Percentiles rank a stretch among this genome's conserved stretches.
These are phyloP conservation scores for Exophiala sp. DNA, from an alignment of 2,329 filamentous ascomycete genomes.

Conservation along the genomic window DNA sequence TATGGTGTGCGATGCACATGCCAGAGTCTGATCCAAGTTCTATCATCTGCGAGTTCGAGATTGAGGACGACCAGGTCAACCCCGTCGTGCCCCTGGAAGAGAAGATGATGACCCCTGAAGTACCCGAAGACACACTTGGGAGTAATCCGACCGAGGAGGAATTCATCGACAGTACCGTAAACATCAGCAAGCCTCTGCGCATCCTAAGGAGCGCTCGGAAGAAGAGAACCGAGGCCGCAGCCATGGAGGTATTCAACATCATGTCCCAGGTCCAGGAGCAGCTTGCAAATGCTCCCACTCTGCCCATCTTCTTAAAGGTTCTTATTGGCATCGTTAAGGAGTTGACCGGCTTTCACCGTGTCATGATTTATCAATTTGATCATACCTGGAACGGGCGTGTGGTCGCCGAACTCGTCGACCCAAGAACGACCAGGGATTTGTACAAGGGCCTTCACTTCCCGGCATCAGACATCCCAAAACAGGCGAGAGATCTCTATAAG, in stretches of 20 bases:
- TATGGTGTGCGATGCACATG: conserved; percentile 85
- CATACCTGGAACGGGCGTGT: conserved; percentile 74
- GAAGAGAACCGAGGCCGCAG: conserved; percentile 73
- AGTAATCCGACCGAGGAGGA: conserved; percentile 69
- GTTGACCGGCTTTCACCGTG: conserved; percentile 80
- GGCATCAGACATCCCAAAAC: conserved; percentile 77
- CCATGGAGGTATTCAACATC: conserved; percentile 86
- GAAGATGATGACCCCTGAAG: conserved; percentile 55
- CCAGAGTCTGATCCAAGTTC: conserved; percentile 62
- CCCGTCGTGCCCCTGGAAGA: conserved; percentile 62
- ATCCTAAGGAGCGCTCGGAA: conserved; percentile 70
- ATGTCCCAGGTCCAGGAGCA: conserved; percentile 90
- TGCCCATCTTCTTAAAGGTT: conserved; percentile 71
- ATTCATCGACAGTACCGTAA: conserved; percentile 66
- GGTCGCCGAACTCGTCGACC: conserved; percentile 80
- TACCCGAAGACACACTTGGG: conserved; percentile 67
- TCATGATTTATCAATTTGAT: conserved; percentile 93
- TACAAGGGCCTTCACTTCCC: conserved; percentile 87
- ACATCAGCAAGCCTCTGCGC: conserved; percentile 68
- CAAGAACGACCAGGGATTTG: conserved; percentile 68
- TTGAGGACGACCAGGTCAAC: conserved; percentile 67
- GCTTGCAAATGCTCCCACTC: conserved; percentile 62
- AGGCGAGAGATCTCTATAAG: conserved; percentile 82
- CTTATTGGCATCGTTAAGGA: conserved; percentile 83
- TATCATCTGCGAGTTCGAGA: conserved; percentile 81